A percentile compares a stretch with the other conserved stretches of the same genome.
phyloP scores from a whole-genome alignment of 75 land plant species.

The Pinus tabuliformis region DNA sequence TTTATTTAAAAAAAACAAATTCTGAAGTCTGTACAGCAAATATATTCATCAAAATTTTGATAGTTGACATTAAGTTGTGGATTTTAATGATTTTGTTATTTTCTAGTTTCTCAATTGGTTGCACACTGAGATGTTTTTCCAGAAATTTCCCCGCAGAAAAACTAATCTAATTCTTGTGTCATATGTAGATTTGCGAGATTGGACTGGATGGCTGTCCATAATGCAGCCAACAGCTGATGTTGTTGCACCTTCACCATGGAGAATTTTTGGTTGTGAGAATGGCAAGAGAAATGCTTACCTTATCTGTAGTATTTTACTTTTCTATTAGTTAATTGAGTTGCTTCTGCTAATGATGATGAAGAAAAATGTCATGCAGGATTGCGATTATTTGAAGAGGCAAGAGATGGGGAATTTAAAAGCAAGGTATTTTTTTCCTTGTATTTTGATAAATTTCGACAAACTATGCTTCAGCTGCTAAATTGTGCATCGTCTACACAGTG shows the following conservation, averaged over 20 bases:
- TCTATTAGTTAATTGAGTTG: not conserved
- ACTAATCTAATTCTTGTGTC: not conserved
- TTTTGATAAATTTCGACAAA: slow-evolving; percentile 6
- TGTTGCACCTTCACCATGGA: slow-evolving; percentile 77
- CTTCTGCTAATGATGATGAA: not conserved
- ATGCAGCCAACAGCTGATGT: slow-evolving; percentile 32
- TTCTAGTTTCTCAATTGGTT: not conserved
- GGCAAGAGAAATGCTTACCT: slow-evolving; percentile 34
- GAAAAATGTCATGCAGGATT: slow-evolving; percentile 44
- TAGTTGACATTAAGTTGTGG: no score
- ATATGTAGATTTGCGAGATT: slow-evolving; percentile 25
- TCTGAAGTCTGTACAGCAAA: no score
- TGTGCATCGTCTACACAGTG: slow-evolving; percentile 20
- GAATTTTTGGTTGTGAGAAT: slow-evolving; percentile 88
- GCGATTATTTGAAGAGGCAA: slow-evolving; percentile 80
- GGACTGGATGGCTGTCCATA: slow-evolving; percentile 15
- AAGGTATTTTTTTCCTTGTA: slow-evolving; percentile 26
- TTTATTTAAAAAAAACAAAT: no score
- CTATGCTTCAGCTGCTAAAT: not conserved
- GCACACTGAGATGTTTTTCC: not conserved
- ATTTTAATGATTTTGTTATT: not conserved
- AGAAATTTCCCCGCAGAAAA: not conserved
- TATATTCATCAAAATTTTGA: no score
- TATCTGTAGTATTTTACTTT: not conserved
- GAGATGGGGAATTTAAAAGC: slow-evolving; percentile 45